Evolutionary conservation across 1,284 basidiomycete species (phyloP).

Genomic region (Ustilago loliicola): DNA sequence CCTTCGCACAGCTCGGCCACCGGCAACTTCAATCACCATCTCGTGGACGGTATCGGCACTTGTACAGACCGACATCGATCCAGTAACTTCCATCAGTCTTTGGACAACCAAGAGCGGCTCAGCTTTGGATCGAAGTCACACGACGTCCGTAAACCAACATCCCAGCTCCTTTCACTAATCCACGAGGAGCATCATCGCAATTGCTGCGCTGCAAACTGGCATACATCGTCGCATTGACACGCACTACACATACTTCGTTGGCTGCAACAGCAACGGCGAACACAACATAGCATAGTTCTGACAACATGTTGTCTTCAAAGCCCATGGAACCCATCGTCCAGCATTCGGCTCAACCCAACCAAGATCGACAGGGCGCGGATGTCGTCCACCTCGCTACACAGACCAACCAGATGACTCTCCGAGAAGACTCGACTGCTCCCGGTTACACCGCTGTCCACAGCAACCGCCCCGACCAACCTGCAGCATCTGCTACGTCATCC

Average conservation of each 20-base stretch:
- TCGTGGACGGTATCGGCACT: not conserved
- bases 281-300: not conserved
- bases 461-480: conserved; percentile 5
- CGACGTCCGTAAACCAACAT: not conserved
- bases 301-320: conserved; percentile 54
- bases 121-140: not conserved
- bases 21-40: conserved; percentile 3
- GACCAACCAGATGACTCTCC: conserved; percentile 49
- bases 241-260: not conserved
- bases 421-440: conserved; percentile 50
- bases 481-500: conserved; percentile 17
- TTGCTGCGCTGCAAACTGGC: not conserved
- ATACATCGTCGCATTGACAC: not conserved
- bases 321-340: conserved; percentile 58
- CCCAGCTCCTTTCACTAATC: not conserved
- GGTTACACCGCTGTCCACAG: conserved; percentile 48
- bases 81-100: not conserved
- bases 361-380: conserved; percentile 19
- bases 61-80: not conserved
- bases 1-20: not conserved
- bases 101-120: not conserved
- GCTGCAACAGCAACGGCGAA: conserved; percentile 12
- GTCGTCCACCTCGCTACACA: conserved; percentile 47
- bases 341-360: conserved; percentile 31
- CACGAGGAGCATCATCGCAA: not conserved